A percentile compares a stretch with the other conserved stretches of the same genome.
Conservation (phyloP, 495 filamentous ascomycete species). For the Xylaria bambusicola region DNA sequence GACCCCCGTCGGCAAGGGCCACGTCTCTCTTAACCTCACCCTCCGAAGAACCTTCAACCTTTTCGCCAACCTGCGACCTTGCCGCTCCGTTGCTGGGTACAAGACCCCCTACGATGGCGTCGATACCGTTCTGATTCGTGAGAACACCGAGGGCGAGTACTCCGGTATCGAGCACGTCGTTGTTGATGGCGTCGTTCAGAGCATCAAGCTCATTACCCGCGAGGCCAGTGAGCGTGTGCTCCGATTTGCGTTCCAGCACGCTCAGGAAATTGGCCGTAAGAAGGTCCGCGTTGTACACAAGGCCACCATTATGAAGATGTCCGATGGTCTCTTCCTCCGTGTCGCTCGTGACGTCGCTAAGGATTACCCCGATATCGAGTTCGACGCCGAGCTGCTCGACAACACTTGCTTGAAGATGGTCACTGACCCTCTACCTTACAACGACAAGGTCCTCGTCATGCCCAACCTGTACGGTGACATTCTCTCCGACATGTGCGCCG, state of each 20-base stretch:
- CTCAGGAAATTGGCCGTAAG: slow-evolving; percentile 82
- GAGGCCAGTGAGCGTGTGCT: slow-evolving; percentile 93
- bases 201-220: slow-evolving; percentile 97
- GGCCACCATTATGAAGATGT: slow-evolving; percentile 99
- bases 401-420: slow-evolving; percentile 99
- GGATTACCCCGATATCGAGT: slow-evolving; percentile 92
- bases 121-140: slow-evolving; percentile 95
- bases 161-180: slow-evolving; percentile 99
- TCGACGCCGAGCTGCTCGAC: slow-evolving; percentile 95
- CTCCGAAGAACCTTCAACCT: slow-evolving; percentile 99
- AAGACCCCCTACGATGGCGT: slow-evolving; percentile 99
- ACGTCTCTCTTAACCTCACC: slow-evolving; percentile 98
- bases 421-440: slow-evolving; percentile 90
- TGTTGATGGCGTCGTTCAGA: slow-evolving; percentile 96
- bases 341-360: slow-evolving; percentile 80
- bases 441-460: slow-evolving; percentile 99
- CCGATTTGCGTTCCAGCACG: slow-evolving; percentile 96
- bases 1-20: slow-evolving; percentile 97
- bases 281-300: slow-evolving; percentile 99
- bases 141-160: slow-evolving; percentile 99
- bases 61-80: slow-evolving; percentile 97
- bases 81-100: slow-evolving; percentile 92
- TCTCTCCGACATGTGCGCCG: slow-evolving; percentile 98
- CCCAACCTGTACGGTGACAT: slow-evolving; percentile 99
- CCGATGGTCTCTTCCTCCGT: slow-evolving; percentile 93